Evolutionary conservation across 2,329 filamentous ascomycete genomes (phyloP).

Genomic region (Leptographium procerum): DNA sequence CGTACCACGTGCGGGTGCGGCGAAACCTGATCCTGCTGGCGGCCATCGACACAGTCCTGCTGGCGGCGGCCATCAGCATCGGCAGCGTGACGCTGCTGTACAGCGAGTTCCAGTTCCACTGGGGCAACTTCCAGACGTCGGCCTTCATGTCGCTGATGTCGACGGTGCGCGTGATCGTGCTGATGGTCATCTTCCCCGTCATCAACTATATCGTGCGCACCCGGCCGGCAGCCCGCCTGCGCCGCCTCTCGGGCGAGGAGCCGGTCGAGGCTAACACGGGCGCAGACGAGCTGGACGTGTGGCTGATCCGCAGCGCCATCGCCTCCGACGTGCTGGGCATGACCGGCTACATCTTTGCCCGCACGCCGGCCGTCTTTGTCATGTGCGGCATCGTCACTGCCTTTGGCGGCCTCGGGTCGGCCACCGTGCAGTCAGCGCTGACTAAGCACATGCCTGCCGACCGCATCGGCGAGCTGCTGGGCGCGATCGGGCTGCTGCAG

Average conservation of each 20-base stretch:
- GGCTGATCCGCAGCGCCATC: conserved; percentile 63
- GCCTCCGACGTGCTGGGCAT: conserved; percentile 67
- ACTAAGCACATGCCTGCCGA: conserved; percentile 86
- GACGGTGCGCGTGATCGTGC: conserved; percentile 59
- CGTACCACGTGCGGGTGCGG: conserved; percentile 50
- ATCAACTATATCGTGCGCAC: conserved; percentile 65
- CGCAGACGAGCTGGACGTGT: conserved; percentile 66
- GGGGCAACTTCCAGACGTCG: conserved; percentile 71
- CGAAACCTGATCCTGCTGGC: conserved; percentile 76
- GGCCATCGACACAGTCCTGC: conserved; percentile 67
- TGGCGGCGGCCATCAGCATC: conserved; percentile 70
- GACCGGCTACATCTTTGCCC: conserved; percentile 59
- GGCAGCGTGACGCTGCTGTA: conserved; percentile 79
- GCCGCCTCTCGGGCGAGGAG: conserved; percentile 25
- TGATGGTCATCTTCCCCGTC: conserved; percentile 64
- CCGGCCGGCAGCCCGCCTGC: conserved; percentile 33
- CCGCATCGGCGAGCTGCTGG: conserved; percentile 74
- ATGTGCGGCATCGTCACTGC: conserved; percentile 61
- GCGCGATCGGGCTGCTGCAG: conserved; percentile 77
- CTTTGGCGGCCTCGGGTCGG: conserved; percentile 73
- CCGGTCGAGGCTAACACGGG: conserved; percentile 47
- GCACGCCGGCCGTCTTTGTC: conserved; percentile 53
- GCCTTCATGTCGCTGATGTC: conserved; percentile 75
- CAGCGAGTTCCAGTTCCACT: conserved; percentile 65
- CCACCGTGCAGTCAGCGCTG: conserved; percentile 70